Conservation (phyloP, 208 protist species). For the Acanthamoeba castellanii region DNA sequence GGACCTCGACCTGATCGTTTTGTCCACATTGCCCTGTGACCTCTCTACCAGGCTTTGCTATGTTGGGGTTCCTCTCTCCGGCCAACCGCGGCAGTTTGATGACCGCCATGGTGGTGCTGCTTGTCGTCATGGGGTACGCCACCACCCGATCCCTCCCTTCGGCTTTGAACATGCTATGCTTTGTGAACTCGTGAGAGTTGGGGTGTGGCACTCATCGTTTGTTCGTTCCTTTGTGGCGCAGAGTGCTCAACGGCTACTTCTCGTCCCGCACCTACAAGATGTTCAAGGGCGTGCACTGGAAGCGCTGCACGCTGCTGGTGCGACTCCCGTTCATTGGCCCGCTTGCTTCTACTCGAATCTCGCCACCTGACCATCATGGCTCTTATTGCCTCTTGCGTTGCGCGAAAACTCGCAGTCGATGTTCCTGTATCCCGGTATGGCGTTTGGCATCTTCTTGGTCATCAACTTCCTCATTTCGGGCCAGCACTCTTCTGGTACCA, state of each 20-base stretch:
- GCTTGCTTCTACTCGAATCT: no score
- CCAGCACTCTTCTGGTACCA: conserved; percentile 82
- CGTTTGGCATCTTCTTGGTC: conserved; percentile 92
- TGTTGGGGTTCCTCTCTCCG: conserved; percentile 97
- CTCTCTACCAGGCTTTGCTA: conserved; percentile 92
- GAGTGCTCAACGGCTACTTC: conserved; percentile 92
- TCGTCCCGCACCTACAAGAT: conserved; percentile 94
- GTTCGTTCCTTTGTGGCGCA: background rate
- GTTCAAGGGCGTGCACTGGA: conserved; percentile 92
- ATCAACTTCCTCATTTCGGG: conserved; percentile 92
- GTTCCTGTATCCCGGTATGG: conserved; percentile 90
- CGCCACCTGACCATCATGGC: no score
- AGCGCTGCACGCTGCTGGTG: conserved; percentile 89
- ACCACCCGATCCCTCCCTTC: background rate
- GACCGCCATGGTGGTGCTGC: conserved; percentile 90
- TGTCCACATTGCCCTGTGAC: background rate
- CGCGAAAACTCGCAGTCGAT: conserved; percentile 79
- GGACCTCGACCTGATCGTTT: no score
- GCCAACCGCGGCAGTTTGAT: conserved; percentile 95
- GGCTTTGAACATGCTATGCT: background rate
- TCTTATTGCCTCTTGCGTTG: background rate
- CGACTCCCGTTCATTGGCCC: background rate
- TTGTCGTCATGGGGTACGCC: conserved; percentile 88
- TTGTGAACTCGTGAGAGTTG: background rate
- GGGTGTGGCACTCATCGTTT: background rate